phyloP scores from a whole-genome alignment of 805 yeast genomes.

The Cyberlindnera veronae region DNA sequence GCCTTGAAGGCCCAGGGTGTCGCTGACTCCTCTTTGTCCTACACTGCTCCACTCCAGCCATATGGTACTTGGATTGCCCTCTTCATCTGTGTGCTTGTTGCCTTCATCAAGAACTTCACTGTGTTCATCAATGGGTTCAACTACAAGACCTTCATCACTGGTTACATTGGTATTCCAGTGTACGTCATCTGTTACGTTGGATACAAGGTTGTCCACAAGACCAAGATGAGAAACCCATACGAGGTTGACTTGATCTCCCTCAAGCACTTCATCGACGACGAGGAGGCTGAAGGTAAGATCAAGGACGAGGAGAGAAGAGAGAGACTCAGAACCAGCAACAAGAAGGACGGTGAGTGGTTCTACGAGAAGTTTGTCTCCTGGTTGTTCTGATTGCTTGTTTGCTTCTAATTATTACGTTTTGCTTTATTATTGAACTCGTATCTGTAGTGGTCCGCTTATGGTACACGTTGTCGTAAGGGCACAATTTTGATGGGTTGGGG shows the following conservation, averaged over 20 bases:
- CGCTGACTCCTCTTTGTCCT: slow-evolving; percentile 41
- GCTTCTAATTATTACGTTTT: too few species aligned
- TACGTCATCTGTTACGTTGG: slow-evolving; percentile 53
- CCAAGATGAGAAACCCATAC: slow-evolving; percentile 44
- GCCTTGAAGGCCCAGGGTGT: slow-evolving; percentile 69
- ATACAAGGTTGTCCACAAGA: slow-evolving; percentile 51
- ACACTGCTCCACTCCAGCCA: slow-evolving; percentile 66
- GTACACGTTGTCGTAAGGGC: too few species aligned
- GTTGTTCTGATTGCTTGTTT: slow-evolving; percentile 48
- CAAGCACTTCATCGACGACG: slow-evolving; percentile 38
- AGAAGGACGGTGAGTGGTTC: slow-evolving; percentile 41
- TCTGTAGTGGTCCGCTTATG: too few species aligned
- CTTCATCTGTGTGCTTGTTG: slow-evolving; percentile 47
- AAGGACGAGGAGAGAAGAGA: slow-evolving; percentile 26
- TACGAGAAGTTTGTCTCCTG: slow-evolving; percentile 47
- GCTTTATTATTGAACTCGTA: too few species aligned
- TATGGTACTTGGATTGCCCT: slow-evolving; percentile 62
- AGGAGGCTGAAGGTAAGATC: slow-evolving; percentile 28
- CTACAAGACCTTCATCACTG: slow-evolving; percentile 68
- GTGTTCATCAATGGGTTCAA: slow-evolving; percentile 63
- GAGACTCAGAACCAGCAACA: slow-evolving; percentile 19
- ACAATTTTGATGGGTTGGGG: too few species aligned
- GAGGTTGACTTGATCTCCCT: slow-evolving; percentile 61
- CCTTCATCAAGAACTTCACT: slow-evolving; percentile 67
- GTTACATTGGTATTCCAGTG: slow-evolving; percentile 64